Evolutionary conservation across 805 yeast species (phyloP), one percentile per base, ranked within the genome.

Genomic region (Saturnispora serradocipensis): DNA sequence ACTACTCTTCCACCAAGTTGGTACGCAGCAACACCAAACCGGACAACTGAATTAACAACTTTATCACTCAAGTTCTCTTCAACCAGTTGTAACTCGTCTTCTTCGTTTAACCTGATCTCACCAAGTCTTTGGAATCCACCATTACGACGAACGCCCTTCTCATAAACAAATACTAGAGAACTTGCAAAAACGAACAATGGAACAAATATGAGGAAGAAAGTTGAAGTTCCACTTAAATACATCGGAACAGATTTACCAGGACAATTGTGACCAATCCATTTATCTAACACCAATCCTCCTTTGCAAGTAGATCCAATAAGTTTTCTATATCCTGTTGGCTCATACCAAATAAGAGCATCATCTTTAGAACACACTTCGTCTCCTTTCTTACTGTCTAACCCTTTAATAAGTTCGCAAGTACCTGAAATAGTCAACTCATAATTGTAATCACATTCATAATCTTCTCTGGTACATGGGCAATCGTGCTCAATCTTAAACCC

Each of bases 401-500:
- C 97, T 20, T 74, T 71, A n/a, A 89, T 86, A 40, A 89, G 75
- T 63, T 80, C 80, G 70, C 99, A 93, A 3, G 93, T 85, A 20
- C 95, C 95, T 62, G 88, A 96, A 9, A 54, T 36, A 48, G 81
- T 82, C 53, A 84, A 75, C 52, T 68, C 77, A 66, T 74, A 90
- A 67, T 90, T 90, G 71, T 82, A 88, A 66, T 93, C 99, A 75
- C 99, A 93, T 67, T 93, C 99, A 62, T 72, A 93, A 62, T 91
- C 99, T 49, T 77, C 76, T 66, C 96, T 77, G 0, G 93, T 75
- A 70, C 99, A 93, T 1, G 84, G 64, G 70, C 99, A 93, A 64
- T 86, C 82, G 54, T 80, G 72, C 10, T 76, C 64, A 11, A 76
- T 71, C 56, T 74, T 75, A 61, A 73, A 77, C 1, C 86, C 89